Evolutionary conservation across 768 basidiomycete species (phyloP), one percentile per base, ranked within the genome.

Genomic region (Sutorius australiensis): DNA sequence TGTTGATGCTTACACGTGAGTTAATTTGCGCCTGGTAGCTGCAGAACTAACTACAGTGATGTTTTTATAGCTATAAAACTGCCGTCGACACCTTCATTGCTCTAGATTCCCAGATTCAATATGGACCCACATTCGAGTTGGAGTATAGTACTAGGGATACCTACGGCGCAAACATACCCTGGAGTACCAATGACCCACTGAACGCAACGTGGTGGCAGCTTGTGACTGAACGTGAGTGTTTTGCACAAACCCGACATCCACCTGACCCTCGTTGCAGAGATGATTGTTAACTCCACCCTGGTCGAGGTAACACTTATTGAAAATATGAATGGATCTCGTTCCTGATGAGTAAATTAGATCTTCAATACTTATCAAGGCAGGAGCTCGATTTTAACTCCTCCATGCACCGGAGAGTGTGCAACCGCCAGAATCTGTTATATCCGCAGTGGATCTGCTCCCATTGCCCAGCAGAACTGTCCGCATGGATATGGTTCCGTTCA

Each of bases 191-290:
- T 49, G 87, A 87, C 62, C 88, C 88, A 0, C 68, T 91, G 56
- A 90, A 90, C 55, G 86, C 86, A 7, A 89, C 89, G 10, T 90
- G 85, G 83, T 90, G 88, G 88, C 88, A 89, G 60, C 78, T 68
- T 42, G 85, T 90, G 38, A 89, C 88, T 10, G 86, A 89, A 70
- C 78, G 86, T 83, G 51, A 56, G 76, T 71, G 53, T 33, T 32
- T n/a, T 9, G n/a, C 34, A 44, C 27, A 21, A 12, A 32, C 36
- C 46, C 3, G 46, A 45, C 28, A 13, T 34, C 7, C 33, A n/a
- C 21, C 41, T 54, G 36, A 58, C 39, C 50, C 6, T 30, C 12
- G 21, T 34, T 28, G 48, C 53, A 83, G 84, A 79, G 39, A 85
- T 87, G 84, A 73, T 78, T 60, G 65, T 68, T 10, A 73, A 89